Percentiles rank a stretch among this genome's conserved stretches.
These are phyloP conservation scores for Nannochloris sp. DNA, from an alignment of 139 green algal species.

Conservation along the genomic window DNA sequence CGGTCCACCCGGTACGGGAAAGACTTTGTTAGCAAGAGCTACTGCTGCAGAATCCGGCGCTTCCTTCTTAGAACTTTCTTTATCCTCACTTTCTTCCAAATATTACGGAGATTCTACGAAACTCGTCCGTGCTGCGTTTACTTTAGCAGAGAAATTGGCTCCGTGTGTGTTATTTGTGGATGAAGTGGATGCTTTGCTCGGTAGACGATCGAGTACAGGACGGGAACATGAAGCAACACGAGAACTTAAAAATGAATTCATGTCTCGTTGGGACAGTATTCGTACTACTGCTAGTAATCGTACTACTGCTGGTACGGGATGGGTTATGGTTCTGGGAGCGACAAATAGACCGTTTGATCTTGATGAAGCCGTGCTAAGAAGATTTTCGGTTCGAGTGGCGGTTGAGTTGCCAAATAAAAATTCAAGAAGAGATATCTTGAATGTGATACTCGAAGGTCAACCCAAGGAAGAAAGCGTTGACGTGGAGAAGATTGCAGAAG, in stretches of 20 bases:
- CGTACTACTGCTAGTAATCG: background rate
- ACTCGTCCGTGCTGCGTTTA: constrained; percentile 26
- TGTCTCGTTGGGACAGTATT: constrained; percentile 29
- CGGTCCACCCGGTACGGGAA: constrained; percentile 37
- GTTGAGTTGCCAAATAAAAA: constrained; percentile 52
- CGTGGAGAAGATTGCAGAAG: constrained; percentile 16
- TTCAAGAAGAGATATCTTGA: constrained; percentile 53
- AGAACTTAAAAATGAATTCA: constrained; percentile 51
- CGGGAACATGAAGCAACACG: constrained; percentile 40
- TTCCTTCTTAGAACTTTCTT: constrained; percentile 29
- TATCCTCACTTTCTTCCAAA: constrained; percentile 10
- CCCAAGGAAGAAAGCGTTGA: constrained; percentile 18
- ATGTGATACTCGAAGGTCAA: constrained; percentile 33
- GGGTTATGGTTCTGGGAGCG: constrained; percentile 60
- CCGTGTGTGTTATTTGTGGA: constrained; percentile 72
- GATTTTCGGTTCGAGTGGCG: constrained; percentile 53
- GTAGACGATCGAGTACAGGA: constrained; percentile 13
- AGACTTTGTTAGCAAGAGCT: constrained; percentile 41
- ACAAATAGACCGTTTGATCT: constrained; percentile 71
- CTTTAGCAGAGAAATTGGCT: constrained; percentile 34
- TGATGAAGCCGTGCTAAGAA: constrained; percentile 64
- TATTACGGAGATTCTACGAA: constrained; percentile 14
- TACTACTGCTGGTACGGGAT: background rate
- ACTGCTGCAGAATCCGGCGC: constrained; percentile 41
- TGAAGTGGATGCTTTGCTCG: constrained; percentile 51